A percentile compares a stretch with the other conserved stretches of the same genome.
phyloP scores from a whole-genome alignment of 345 rosid genomes.

The Euclidium syriacum region DNA sequence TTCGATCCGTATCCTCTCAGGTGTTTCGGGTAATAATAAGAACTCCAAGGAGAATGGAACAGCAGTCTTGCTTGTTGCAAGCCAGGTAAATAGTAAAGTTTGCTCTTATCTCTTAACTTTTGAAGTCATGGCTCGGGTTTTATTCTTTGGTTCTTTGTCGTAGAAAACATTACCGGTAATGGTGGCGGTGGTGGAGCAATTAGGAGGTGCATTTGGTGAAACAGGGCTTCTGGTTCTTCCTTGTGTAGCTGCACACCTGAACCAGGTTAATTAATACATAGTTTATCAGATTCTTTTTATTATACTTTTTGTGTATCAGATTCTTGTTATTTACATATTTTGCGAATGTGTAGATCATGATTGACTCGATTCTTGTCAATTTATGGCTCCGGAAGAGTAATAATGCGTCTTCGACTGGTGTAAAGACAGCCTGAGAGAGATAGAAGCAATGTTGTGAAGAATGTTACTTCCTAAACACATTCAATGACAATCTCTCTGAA shows the following conservation, averaged over 20 bases:
- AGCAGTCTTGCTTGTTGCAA: constrained; percentile 70
- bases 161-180: constrained; percentile 88
- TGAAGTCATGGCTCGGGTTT: not conserved
- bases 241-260: constrained; percentile 83
- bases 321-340: not conserved
- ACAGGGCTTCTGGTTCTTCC: constrained; percentile 87
- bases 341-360: constrained; percentile 23
- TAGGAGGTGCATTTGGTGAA: constrained; percentile 83
- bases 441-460: not conserved
- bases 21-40: constrained; percentile 48
- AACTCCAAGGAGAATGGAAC: constrained; percentile 57
- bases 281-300: not conserved
- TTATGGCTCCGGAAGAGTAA: constrained; percentile 16
- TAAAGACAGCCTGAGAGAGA: constrained; percentile 19
- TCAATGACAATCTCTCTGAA: not conserved
- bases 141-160: not conserved
- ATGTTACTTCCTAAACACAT: not conserved
- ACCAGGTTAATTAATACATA: constrained; percentile 46
- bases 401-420: not conserved
- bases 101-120: not conserved
- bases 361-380: constrained; percentile 31
- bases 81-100: constrained; percentile 50
- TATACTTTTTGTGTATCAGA: not conserved
- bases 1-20: constrained; percentile 46
- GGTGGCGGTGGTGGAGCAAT: constrained; percentile 85